Base-by-base conservation (phyloP, 768 basidiomycete genomes). In the Termitomyces sp. region DNA sequence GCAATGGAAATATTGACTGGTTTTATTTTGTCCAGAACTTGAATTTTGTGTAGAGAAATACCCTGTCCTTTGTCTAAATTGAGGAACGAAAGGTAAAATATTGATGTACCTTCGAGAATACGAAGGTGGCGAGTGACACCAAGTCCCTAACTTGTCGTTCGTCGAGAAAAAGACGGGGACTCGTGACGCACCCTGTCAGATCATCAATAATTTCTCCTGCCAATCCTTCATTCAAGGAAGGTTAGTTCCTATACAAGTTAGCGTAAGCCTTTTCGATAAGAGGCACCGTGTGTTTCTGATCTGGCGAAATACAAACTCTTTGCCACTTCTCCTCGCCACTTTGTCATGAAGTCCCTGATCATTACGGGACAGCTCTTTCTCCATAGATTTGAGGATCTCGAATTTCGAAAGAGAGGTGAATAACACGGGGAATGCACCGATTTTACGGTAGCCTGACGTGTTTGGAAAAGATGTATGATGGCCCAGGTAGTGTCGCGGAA, bases 191-290 rank as follows among this genome's bases (percentile, higher is more conserved):
- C 81, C 82, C 82, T 17, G 81, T 82, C 49, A 84, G 64, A 61
- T 83, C 81, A 65, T 84, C 82, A 17, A 82, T 73, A 2, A 77
- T 81, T 56, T 83, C 79, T 37, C 70, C 70, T 11, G 78, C 67
- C 26, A 65, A 48, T 9, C 81, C 82, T 22, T 72, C 72, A 19
- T 60, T 55, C 37, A 83, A 56, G 1, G 76, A 68, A 0, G 72
- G 68, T 60, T 79, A 83, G 53, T 77, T 77, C 2, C 76, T 80
- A 57, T 84, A 78, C 2, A 81, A 61, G 58, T 84, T 84, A 0
- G 82, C 82, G 54, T 76, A 84, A 3, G 81, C 82, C 58, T 84
- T 84, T 61, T 84, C 82, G 19, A 82, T 70, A 0, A 84, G 65
- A 0, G 82, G 77, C 2, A 82, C 75, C 75, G 12, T 77, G 68